Evolutionary conservation across 495 filamentous ascomycete genomes (phyloP), one percentile per base, ranked within the genome.

Genomic region (Lepidopterella palustris): DNA sequence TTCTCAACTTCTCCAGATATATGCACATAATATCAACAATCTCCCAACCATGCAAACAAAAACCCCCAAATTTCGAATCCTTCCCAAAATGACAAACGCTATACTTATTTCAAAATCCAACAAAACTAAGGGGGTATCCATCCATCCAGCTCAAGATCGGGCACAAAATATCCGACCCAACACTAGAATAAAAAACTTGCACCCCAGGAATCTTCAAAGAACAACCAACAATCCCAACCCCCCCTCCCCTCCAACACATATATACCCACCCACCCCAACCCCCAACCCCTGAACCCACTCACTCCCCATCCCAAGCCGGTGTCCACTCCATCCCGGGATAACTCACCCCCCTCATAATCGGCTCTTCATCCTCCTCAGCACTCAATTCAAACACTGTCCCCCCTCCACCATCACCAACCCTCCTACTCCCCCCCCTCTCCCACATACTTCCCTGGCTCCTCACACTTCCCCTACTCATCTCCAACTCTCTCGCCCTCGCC

Each of bases 321-420:
- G 62, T 58, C 65, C 65, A 68, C 49, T 68, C 65, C 35, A 64
- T 63, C 0, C 65, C 65, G 0, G 65, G 65, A 27, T 64, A 68
- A 27, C 45, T 55, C 2, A 61, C 59, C 23, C 60, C 65, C 23
- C 57, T 25, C 65, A 68, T 68, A 42, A 68, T 58, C 0, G 61
- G 61, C 47, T 68, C 65, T 24, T 67, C 64, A 54, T 67, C 65
- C 28, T 68, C 64, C 20, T 61, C 65, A 53, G 65, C 61, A 13
- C 61, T 61, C 13, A 67, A 42, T 53, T 67, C 64, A 45, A 62
- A 67, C 5, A 60, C 60, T 26, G 47, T 52, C 23, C 58, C 49
- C 3, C 50, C 13, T n/a, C 50, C 31, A 45, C 60, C 63, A 59
- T 3, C 25, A 15, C 13, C 2, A 50, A 9, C 51, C 25, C 4